A percentile compares a stretch with the other conserved stretches of the same genome.
phyloP scores from a whole-genome alignment of 495 filamentous ascomycete genomes.

The Xylaria flabelliformis region DNA sequence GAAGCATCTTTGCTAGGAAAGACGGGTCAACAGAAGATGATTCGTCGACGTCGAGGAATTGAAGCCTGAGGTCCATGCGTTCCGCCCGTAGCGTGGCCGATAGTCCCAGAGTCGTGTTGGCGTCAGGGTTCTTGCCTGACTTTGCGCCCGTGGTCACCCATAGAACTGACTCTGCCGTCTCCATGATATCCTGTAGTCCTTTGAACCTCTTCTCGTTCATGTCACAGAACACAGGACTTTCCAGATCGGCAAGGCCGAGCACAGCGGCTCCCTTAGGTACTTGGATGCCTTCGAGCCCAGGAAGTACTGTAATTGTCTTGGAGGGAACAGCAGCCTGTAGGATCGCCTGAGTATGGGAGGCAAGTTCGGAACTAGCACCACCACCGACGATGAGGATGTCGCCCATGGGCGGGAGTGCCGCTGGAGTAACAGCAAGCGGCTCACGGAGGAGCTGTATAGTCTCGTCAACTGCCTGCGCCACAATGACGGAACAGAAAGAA shows the following conservation, averaged over 20 bases:
- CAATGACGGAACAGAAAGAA: constrained; percentile 48
- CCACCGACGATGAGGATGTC: constrained; percentile 3
- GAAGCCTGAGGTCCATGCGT: neutral
- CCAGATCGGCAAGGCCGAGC: neutral
- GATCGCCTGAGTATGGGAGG: neutral
- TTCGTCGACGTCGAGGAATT: constrained; percentile 20
- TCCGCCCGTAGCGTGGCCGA: neutral
- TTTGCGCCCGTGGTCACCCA: constrained; percentile 31
- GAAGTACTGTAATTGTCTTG: neutral
- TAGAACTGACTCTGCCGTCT: neutral
- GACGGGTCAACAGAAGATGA: neutral
- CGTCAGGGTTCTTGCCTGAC: neutral
- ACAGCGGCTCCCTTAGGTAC: neutral
- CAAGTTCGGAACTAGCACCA: neutral
- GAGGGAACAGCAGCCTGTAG: neutral
- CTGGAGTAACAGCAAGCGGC: neutral
- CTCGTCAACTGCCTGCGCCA: constrained; percentile 53
- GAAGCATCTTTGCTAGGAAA: neutral
- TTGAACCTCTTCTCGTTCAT: constrained; percentile 8
- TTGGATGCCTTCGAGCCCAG: constrained; percentile 1
- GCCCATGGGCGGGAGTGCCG: neutral
- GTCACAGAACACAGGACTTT: neutral
- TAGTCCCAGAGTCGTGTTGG: neutral
- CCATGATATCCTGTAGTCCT: neutral
- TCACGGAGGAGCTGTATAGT: constrained; percentile 33